These are phyloP conservation scores for Venustampulla echinocandica DNA, from an alignment of 495 filamentous ascomycete genomes.

Conservation along the genomic window DNA sequence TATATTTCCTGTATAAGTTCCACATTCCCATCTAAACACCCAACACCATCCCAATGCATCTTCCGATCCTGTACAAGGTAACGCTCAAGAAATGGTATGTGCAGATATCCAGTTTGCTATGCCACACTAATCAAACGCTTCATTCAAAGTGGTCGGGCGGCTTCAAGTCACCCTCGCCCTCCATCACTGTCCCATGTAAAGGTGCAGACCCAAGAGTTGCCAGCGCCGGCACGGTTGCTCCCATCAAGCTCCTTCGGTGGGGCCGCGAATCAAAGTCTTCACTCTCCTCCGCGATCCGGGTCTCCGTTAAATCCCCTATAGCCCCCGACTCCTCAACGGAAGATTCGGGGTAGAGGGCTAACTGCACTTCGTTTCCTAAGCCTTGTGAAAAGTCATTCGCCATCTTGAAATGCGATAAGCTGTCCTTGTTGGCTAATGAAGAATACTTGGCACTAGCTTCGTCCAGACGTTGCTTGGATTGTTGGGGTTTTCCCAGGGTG, in stretches of 20 bases:
- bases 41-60: constrained; percentile 16
- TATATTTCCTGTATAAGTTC: too few species aligned
- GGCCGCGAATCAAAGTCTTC: constrained; percentile 37
- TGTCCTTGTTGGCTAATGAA: constrained; percentile 45
- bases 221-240: constrained; percentile 22
- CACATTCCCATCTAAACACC: too few species aligned
- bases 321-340: constrained; percentile 29
- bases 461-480: constrained; percentile 63
- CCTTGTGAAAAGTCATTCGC: constrained; percentile 56
- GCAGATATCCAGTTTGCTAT: constrained; percentile 5
- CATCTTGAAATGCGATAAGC: constrained; percentile 43
- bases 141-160: constrained; percentile 35
- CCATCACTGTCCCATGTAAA: constrained; percentile 21
- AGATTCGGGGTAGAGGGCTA: constrained; percentile 34
- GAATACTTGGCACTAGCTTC: constrained; percentile 63
- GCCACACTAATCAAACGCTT: constrained; percentile 21
- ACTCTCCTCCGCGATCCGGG: constrained; percentile 51
- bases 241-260: constrained; percentile 37
- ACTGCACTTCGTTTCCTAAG: constrained; percentile 50
- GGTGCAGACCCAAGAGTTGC: constrained; percentile 40
- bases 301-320: constrained; percentile 25
- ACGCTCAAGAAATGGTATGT: constrained; percentile 16
- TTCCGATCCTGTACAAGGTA: constrained; percentile 4
- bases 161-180: constrained; percentile 5
- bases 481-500: constrained; percentile 54